Conservation (phyloP, 148 eudicot species). For the Spergularia bocconei region DNA sequence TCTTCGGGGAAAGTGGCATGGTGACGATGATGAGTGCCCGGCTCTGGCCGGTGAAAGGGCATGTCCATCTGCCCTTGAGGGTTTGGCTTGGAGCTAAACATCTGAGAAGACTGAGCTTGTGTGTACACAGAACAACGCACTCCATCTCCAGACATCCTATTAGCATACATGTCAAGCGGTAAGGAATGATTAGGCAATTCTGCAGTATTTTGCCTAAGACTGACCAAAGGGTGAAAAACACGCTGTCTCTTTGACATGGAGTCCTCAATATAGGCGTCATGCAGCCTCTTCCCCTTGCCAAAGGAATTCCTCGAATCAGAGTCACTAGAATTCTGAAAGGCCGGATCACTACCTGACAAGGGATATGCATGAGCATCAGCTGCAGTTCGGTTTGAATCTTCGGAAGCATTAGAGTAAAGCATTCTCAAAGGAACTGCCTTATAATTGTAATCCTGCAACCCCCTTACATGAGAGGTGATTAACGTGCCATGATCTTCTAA, state of each 20-base stretch:
- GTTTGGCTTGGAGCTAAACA: conserved; percentile 30
- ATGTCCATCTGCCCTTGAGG: conserved; percentile 30
- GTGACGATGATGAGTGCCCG: conserved; percentile 25
- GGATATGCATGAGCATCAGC: conserved; percentile 32
- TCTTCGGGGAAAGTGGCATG: conserved; percentile 44
- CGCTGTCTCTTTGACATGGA: conserved; percentile 47
- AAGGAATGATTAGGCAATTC: conserved; percentile 34
- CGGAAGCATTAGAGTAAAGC: conserved; percentile 29
- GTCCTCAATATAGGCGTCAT: conserved; percentile 40
- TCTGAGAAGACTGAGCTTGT: conserved; percentile 36
- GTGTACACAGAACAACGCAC: conserved; percentile 31
- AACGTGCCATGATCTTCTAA: conserved; percentile 41
- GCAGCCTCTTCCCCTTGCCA: conserved; percentile 42
- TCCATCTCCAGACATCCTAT: conserved; percentile 41
- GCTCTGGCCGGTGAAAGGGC: conserved; percentile 36
- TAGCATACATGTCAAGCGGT: conserved; percentile 39
- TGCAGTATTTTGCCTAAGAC: conserved; percentile 38
- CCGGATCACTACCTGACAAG: conserved; percentile 28
- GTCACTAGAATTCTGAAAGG: conserved; percentile 30
- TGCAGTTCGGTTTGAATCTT: conserved; percentile 34
- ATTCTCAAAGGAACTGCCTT: conserved; percentile 37
- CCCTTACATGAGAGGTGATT: conserved; percentile 38
- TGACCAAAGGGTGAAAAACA: conserved; percentile 45
- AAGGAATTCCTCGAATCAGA: conserved; percentile 31
- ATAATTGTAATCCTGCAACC: conserved; percentile 50